Evolutionary conservation across 257 asterid genomes (phyloP), one percentile per base, ranked within the genome.

Genomic region (Prunella vulgaris): DNA sequence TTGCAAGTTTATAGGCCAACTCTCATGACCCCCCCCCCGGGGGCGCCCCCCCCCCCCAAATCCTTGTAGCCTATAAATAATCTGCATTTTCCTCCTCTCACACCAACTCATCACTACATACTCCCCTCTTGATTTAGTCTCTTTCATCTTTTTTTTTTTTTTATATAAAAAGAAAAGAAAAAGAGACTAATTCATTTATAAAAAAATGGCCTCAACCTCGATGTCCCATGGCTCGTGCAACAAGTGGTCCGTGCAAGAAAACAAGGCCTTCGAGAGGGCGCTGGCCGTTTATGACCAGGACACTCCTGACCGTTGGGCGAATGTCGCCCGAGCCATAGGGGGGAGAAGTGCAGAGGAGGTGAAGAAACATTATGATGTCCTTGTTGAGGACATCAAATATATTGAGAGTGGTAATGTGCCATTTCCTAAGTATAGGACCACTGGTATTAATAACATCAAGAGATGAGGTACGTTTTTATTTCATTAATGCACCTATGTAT

Each of bases 181-280:
- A 7, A 8, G 42, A 9, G 42, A 40, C 22, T 21, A 1, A 59
- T 59, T 40, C 59, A 60, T 67, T 48, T 25, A 32, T 7, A 6
- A 4, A 6, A 63, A 42, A 71, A 82, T 84, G 85, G 88, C 91
- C 10, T 78, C 87, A 17, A 78, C 68, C 62, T 76, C 83, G 10
- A 77, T 84, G 71, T 64, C n/a, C n/a, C n/a, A n/a, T n/a, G n/a
- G n/a, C n/a, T n/a, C 84, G 49, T 76, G 77, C n/a, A 61, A 78
- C 10, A 58, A 76, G 0, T 92, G 98, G 98, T 84, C 93, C 0
- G 82, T 82, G 7, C 61, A 77, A 22, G 90, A 90, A 48, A 90
- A 90, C 93, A 90, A 90, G 72, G 95, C 90, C 59, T 90, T 90
- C 28, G 97, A 90, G 76, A 78, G 60, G 84, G 97, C 97, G 0